phyloP scores from a whole-genome alignment of 2,329 filamentous ascomycete species.

The Lasiodiplodia citricola region DNA sequence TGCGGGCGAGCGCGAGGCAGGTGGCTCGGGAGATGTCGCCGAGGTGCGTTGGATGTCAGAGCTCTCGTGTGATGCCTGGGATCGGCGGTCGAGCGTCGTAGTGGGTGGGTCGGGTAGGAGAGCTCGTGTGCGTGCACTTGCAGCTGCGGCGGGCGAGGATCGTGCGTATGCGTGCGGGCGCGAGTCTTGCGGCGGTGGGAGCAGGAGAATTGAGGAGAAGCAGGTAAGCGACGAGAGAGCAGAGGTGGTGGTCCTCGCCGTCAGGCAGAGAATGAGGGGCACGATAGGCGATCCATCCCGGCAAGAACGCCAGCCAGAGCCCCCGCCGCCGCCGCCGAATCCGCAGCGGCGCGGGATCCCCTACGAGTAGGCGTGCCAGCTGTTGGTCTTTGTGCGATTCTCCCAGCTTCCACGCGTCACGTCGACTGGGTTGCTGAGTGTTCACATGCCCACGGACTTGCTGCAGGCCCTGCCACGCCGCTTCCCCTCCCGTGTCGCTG shows the following conservation, averaged over 20 bases:
- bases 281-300: slow-evolving; percentile 15
- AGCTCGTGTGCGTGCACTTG: slow-evolving; percentile 15
- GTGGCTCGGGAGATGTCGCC: slow-evolving; percentile 9
- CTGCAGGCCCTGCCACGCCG: slow-evolving; percentile 8
- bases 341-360: background rate
- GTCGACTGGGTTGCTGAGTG: background rate
- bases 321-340: slow-evolving; percentile 11
- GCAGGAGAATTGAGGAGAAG: background rate
- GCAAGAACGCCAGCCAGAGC: slow-evolving; percentile 12
- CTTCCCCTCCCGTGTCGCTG: slow-evolving; percentile 2
- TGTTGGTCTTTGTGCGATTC: background rate
- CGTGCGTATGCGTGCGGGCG: slow-evolving; percentile 13
- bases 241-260: slow-evolving; percentile 16
- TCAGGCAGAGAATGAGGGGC: slow-evolving; percentile 23
- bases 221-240: slow-evolving; percentile 14
- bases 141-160: slow-evolving; percentile 13
- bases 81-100: slow-evolving; percentile 21
- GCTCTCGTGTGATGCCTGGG: slow-evolving; percentile 20
- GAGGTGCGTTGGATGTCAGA: slow-evolving; percentile 18
- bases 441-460: background rate
- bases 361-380: background rate
- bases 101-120: slow-evolving; percentile 6
- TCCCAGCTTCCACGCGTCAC: slow-evolving; percentile 17
- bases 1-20: slow-evolving; percentile 6
- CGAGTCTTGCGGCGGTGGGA: background rate